phyloP scores from a whole-genome alignment of 148 eudicot genomes.

The Rhododendron vialii region DNA sequence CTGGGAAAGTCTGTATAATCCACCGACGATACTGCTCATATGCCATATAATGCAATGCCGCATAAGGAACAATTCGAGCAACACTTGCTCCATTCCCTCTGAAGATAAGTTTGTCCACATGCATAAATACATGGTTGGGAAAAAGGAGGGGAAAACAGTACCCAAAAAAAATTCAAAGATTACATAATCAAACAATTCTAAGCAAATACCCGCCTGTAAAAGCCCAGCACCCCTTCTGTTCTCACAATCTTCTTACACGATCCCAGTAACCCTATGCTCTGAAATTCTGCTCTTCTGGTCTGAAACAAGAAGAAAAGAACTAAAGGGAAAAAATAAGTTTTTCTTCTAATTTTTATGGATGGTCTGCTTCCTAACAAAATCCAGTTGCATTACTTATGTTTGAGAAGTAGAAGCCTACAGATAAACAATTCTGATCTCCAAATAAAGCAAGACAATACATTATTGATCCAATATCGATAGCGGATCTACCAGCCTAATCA shows the following conservation, averaged over 20 bases:
- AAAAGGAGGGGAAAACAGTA: not conserved
- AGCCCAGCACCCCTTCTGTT: conserved; percentile 79
- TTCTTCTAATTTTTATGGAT: not conserved
- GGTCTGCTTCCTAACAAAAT: conserved; percentile 2
- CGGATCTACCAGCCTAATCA: not conserved
- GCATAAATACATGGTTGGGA: not conserved
- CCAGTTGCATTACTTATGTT: not conserved
- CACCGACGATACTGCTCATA: conserved; percentile 86
- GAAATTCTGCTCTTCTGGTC: conserved; percentile 87
- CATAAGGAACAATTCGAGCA: conserved; percentile 94
- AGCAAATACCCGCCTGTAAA: conserved; percentile 55
- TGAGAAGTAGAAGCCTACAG: conserved; percentile 8
- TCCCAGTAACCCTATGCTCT: conserved; percentile 64
- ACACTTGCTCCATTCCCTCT: conserved; percentile 99
- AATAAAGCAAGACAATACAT: not conserved
- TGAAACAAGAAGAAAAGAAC: conserved; percentile 27
- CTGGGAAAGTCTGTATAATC: conserved; percentile 62
- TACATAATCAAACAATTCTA: not conserved
- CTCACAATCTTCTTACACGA: conserved; percentile 67
- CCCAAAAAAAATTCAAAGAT: not conserved
- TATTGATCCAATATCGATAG: not conserved
- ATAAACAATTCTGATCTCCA: not conserved
- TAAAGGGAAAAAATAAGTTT: conserved; percentile 14
- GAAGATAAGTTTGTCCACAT: conserved; percentile 14
- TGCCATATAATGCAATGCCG: conserved; percentile 92